These are phyloP conservation scores for Pestalotiopsis sp. DNA, from an alignment of 2,329 filamentous ascomycete genomes.

Conservation along the genomic window DNA sequence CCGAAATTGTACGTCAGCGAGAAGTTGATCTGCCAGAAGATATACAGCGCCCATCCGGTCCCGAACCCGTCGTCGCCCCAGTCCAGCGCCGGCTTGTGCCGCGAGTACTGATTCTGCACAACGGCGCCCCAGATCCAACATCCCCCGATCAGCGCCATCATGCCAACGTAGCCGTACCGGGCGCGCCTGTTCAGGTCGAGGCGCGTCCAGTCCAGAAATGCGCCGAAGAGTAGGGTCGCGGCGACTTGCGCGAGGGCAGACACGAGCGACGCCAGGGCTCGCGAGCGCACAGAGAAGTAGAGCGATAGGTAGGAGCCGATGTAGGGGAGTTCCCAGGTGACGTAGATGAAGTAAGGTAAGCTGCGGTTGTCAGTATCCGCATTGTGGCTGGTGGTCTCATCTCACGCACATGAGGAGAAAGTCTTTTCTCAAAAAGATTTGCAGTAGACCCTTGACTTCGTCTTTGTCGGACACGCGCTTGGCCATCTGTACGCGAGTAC, in stretches of 20 bases:
- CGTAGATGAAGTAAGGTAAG: slow-evolving; percentile 25
- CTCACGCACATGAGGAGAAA: slow-evolving; percentile 4
- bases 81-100: slow-evolving; percentile 27
- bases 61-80: slow-evolving; percentile 28
- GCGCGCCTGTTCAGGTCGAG: slow-evolving; percentile 24
- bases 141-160: slow-evolving; percentile 29
- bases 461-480: slow-evolving; percentile 13
- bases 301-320: slow-evolving; percentile 22
- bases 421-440: slow-evolving; percentile 5
- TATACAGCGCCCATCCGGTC: slow-evolving; percentile 32
- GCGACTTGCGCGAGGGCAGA: slow-evolving; percentile 28
- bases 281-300: slow-evolving; percentile 23
- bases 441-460: slow-evolving; percentile 16
- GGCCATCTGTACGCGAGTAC: slow-evolving; percentile 14
- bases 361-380: slow-evolving; percentile 13
- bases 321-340: slow-evolving; percentile 21
- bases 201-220: slow-evolving; percentile 28
- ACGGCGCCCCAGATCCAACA: slow-evolving; percentile 32
- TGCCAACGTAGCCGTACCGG: slow-evolving; percentile 22
- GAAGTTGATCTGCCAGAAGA: slow-evolving; percentile 35
- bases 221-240: slow-evolving; percentile 25
- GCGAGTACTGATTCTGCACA: slow-evolving; percentile 30
- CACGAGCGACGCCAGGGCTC: slow-evolving; percentile 23
- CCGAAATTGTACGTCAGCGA: slow-evolving; percentile 35
- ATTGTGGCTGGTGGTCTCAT: not conserved